These are phyloP conservation scores for Plicaturopsis crispa DNA, from an alignment of 768 basidiomycete species.

Conservation along the genomic window DNA sequence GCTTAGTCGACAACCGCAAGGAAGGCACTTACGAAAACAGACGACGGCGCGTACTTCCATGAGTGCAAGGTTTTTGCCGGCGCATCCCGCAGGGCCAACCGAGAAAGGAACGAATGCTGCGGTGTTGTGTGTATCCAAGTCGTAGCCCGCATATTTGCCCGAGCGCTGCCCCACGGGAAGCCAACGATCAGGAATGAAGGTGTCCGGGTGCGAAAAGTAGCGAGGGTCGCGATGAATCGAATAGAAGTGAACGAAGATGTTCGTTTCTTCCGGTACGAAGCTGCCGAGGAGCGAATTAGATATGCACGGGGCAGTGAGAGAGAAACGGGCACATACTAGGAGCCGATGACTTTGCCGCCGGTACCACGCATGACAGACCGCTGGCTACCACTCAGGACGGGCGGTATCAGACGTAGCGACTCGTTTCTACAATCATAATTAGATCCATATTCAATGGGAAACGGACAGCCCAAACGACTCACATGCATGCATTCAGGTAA, in stretches of 20 bases:
- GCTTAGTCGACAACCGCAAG: no score
- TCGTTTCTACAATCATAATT: slow-evolving; percentile 24
- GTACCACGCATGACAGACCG: slow-evolving; percentile 20
- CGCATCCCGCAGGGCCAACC: slow-evolving; percentile 35
- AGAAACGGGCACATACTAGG: slow-evolving; percentile 16
- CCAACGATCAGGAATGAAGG: slow-evolving; percentile 37
- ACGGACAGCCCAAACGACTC: no score
- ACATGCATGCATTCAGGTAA: slow-evolving; percentile 28
- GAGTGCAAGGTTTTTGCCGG: slow-evolving; percentile 34
- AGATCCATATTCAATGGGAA: neutral
- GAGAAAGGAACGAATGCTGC: slow-evolving; percentile 39
- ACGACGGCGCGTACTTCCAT: no score
- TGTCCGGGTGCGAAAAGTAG: slow-evolving; percentile 33
- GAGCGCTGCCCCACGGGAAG: slow-evolving; percentile 20
- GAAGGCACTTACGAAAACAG: no score
- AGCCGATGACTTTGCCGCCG: slow-evolving; percentile 22
- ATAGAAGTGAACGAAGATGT: slow-evolving; percentile 25
- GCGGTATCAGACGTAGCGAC: slow-evolving; percentile 31
- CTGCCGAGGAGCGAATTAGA: no score
- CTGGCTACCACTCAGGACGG: slow-evolving; percentile 26
- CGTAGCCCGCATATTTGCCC: slow-evolving; percentile 14
- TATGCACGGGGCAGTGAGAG: no score
- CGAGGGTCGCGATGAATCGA: slow-evolving; percentile 30
- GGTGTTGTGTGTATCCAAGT: slow-evolving; percentile 21
- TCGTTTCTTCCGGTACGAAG: slow-evolving; percentile 29